Evolutionary conservation across 1,284 basidiomycete genomes (phyloP).

Genomic region (Heterobasidion occidentale): DNA sequence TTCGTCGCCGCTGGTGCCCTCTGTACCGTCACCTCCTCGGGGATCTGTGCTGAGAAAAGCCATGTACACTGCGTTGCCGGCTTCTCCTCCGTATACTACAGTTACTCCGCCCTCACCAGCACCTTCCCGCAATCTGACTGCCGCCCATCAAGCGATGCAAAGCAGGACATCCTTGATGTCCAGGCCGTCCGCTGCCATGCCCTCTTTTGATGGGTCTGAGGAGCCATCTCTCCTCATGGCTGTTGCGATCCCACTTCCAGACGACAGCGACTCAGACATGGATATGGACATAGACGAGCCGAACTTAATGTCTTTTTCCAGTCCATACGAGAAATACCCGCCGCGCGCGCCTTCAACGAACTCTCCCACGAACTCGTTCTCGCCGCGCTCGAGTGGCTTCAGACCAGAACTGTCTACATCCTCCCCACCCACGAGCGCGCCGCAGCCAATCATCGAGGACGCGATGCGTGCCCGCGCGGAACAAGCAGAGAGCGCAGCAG

Average conservation of each 20-base stretch:
- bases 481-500: conserved; percentile 83
- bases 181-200: conserved; percentile 29
- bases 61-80: conserved; percentile 37
- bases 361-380: conserved; percentile 32
- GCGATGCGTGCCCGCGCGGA: conserved; percentile 77
- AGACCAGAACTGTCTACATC: conserved; percentile 46
- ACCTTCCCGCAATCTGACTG: conserved; percentile 13
- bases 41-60: conserved; percentile 36
- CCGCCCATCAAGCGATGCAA: conserved; percentile 4
- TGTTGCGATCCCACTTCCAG: conserved; percentile 62
- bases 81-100: conserved; percentile 31
- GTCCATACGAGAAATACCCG: conserved; percentile 50
- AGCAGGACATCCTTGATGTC: conserved; percentile 11
- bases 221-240: conserved; percentile 67
- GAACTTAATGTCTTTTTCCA: conserved; percentile 65
- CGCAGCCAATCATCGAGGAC: conserved; percentile 68
- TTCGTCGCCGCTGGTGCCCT: conserved; percentile 41
- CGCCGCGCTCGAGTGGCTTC: conserved; percentile 46
- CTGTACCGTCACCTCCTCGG: conserved; percentile 26
- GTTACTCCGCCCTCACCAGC: conserved; percentile 28
- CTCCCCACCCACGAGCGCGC: conserved; percentile 26
- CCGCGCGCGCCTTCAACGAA: conserved; percentile 16
- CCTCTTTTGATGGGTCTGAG: conserved; percentile 23
- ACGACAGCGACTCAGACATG: conserved; percentile 61
- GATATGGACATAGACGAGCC: conserved; percentile 38